phyloP scores from a whole-genome alignment of 2,329 filamentous ascomycete species.

The Xylaria sp. region DNA sequence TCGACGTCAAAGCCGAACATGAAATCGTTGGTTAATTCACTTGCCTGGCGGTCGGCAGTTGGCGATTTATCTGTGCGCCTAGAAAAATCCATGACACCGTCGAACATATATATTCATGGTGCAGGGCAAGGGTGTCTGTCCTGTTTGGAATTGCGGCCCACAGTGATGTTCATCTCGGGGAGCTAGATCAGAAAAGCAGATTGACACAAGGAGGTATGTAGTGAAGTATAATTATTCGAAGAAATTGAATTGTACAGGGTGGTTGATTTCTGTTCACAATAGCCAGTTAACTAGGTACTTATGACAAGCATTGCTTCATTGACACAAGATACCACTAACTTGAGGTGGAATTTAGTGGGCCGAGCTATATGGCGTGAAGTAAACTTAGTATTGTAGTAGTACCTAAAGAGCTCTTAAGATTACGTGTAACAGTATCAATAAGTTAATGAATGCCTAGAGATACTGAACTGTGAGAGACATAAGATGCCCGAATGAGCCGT shows the following conservation, averaged over 20 bases:
- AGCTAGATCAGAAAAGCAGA: not conserved
- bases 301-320: not conserved
- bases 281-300: not conserved
- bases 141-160: not conserved
- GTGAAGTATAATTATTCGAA: not conserved
- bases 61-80: conserved; percentile 13
- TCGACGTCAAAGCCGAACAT: conserved; percentile 49
- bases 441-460: not conserved
- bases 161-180: not conserved
- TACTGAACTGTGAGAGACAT: not conserved
- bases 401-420: not conserved
- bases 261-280: not conserved
- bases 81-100: conserved; percentile 29
- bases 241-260: not conserved
- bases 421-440: not conserved
- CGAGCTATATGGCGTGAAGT: not conserved
- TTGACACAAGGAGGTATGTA: not conserved
- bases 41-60: not conserved
- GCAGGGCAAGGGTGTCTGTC: not conserved
- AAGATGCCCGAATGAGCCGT: too few relatives aligned
- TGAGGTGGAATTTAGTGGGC: not conserved
- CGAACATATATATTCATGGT: not conserved
- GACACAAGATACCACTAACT: not conserved
- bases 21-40: conserved; percentile 42
- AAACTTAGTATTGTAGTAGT: not conserved